Evolutionary conservation across 768 basidiomycete genomes (phyloP).

Genomic region (Mrakia hoshinonis): DNA sequence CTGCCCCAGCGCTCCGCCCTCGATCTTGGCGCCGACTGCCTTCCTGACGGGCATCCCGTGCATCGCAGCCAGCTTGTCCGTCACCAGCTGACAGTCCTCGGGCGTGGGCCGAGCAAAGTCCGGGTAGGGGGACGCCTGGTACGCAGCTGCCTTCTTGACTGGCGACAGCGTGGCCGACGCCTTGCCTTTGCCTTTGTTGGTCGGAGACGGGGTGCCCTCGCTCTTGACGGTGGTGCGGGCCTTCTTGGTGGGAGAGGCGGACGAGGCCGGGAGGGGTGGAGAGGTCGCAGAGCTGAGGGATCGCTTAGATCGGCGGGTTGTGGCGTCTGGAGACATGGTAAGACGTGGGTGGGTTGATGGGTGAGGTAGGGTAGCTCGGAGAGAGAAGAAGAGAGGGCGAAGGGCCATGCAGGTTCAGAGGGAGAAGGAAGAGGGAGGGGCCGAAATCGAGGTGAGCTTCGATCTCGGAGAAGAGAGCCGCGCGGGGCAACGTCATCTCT

Average conservation of each 20-base stretch:
- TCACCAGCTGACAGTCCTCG: slow-evolving; percentile 19
- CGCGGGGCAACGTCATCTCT: too few relatives aligned
- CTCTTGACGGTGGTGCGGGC: background rate
- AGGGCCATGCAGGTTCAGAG: background rate
- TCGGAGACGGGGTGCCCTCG: background rate
- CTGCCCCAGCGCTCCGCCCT: slow-evolving; percentile 1
- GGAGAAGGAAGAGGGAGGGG: background rate
- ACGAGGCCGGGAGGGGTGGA: background rate
- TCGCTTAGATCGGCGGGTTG: slow-evolving; percentile 16
- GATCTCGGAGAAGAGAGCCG: too few relatives aligned
- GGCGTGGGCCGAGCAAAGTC: slow-evolving; percentile 14
- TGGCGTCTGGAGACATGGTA: background rate
- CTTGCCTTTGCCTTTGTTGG: background rate
- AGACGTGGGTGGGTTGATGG: background rate
- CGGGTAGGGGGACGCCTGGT: slow-evolving; percentile 16
- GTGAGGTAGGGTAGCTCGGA: too few relatives aligned
- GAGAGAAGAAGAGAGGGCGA: background rate
- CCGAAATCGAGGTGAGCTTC: background rate
- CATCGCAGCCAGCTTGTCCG: slow-evolving; percentile 9
- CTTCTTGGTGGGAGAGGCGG: background rate
- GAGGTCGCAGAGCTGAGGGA: background rate
- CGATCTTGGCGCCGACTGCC: slow-evolving; percentile 3
- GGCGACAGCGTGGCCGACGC: background rate
- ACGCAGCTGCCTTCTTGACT: slow-evolving; percentile 18
- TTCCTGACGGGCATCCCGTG: slow-evolving; percentile 22